These are phyloP conservation scores for Venturia effusa DNA, from an alignment of 2,329 filamentous ascomycete genomes.

Conservation along the genomic window DNA sequence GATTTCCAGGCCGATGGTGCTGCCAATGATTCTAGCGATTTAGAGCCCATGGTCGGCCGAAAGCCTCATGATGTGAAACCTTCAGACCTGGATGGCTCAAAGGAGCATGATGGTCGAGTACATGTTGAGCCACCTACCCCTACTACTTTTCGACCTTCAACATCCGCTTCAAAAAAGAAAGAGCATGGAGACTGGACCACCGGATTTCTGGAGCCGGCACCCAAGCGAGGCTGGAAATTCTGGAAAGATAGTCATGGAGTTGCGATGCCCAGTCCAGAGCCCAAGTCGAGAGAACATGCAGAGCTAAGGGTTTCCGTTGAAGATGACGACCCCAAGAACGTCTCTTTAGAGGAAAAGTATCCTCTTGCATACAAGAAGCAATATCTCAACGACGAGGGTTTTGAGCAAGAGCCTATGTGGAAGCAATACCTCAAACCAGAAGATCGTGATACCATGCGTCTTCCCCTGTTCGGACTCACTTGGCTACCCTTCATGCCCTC, in stretches of 20 bases:
- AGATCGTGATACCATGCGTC: constrained; percentile 73
- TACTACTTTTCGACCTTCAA: background rate
- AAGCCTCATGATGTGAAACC: background rate
- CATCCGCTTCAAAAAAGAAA: background rate
- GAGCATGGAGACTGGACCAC: constrained; percentile 17
- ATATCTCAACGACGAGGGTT: constrained; percentile 22
- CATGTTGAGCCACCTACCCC: background rate
- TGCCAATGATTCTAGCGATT: background rate
- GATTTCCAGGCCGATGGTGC: background rate
- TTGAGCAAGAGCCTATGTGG: constrained; percentile 49
- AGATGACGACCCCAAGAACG: constrained; percentile 19
- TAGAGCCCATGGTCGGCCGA: background rate
- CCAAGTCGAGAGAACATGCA: constrained; percentile 26
- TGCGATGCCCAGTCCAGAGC: constrained; percentile 35
- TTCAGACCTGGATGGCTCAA: background rate
- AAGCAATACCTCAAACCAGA: constrained; percentile 69
- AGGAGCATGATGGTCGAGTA: background rate
- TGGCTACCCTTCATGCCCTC: constrained; percentile 65
- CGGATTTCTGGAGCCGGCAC: constrained; percentile 20
- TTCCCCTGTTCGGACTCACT: constrained; percentile 49
- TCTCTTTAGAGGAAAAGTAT: constrained; percentile 18
- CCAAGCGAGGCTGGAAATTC: constrained; percentile 16
- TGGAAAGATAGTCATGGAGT: constrained; percentile 24
- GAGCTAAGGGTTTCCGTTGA: constrained; percentile 17
- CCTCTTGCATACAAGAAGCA: constrained; percentile 22